Evolutionary conservation across 176 grass and related monocot species (phyloP), one percentile per base, ranked within the genome.

Genomic region (Olyra latifolia): DNA sequence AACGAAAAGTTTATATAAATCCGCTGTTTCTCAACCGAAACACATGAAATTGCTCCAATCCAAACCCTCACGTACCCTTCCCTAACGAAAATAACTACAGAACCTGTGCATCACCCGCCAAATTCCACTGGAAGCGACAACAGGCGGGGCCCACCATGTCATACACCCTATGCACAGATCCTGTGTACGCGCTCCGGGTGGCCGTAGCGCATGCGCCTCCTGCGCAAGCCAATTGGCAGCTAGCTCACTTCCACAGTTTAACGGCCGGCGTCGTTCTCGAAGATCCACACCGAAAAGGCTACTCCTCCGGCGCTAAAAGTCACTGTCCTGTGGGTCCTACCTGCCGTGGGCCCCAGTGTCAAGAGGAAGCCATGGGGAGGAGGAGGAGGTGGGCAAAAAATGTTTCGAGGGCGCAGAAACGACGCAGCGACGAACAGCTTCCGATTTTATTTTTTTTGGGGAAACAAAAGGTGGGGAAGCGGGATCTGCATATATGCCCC

Each of bases 221-320:
- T 23, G 60, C 42, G 75, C 75, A 41, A 53, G 25, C 76, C 75
- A 67, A 69, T 62, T 76, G 55, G 46, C 45, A 32, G 45, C 9
- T 76, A 76, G 43, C 64, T 14, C 79, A 62, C 9, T 6, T 67
- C 53, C 57, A 84, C 76, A 84, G 76, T 29, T 27, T 89, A 85
- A 89, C 82, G 55, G 39, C 63, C 77, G 78, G 64, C 71, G 64
- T 4, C 46, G 38, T 68, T 40, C 27, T 56, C 82, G 20, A 75
- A 57, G 52, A 75, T 0, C 1, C 22, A 2, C n/a, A 61, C 72
- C 30, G 0, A 20, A n/a, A 61, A 44, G 1, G 0, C 0, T 42
- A 71, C 8, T n/a, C 14, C n/a, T 13, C n/a, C n/a, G n/a, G n/a
- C n/a, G n/a, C n/a, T n/a, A n/a, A n/a, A n/a, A n/a, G n/a, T n/a